These are phyloP conservation scores for Nicotiana knightiana DNA, from an alignment of 257 asterid species.

Conservation along the genomic window DNA sequence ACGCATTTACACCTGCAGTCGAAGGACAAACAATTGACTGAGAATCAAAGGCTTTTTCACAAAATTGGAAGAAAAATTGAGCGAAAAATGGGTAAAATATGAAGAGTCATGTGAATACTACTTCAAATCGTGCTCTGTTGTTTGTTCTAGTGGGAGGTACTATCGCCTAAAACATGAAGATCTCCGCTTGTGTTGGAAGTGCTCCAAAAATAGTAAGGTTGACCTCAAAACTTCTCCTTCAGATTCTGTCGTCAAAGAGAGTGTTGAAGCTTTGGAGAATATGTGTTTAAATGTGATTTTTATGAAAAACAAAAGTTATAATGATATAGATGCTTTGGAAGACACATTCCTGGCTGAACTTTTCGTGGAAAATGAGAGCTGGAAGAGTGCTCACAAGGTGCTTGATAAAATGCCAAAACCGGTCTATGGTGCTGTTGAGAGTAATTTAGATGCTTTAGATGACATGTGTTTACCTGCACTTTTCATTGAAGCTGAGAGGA, in stretches of 20 bases:
- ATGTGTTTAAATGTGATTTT: background rate
- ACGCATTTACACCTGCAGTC: no score
- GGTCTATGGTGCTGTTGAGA: background rate
- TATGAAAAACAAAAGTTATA: background rate
- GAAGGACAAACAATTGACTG: no score
- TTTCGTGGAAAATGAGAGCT: background rate
- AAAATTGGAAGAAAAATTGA: no score
- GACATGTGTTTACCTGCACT: background rate
- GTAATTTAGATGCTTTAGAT: background rate
- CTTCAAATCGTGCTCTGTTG: no score
- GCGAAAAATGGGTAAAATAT: no score
- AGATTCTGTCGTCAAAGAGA: background rate
- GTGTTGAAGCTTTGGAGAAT: background rate
- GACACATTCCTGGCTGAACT: no score
- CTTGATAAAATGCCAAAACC: background rate
- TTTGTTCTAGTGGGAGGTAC: background rate
- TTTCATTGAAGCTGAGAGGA: background rate
- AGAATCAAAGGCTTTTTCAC: no score
- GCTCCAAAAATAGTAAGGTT: background rate
- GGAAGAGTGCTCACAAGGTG: background rate
- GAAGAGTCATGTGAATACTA: no score
- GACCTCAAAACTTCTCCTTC: background rate
- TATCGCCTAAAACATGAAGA: background rate
- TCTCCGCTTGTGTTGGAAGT: conserved; percentile 15
- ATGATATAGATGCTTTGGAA: background rate